A percentile compares a stretch with the other conserved stretches of the same genome.
Conservation (phyloP, 2,329 filamentous ascomycete genomes). For the Leptographium wingfieldii region DNA sequence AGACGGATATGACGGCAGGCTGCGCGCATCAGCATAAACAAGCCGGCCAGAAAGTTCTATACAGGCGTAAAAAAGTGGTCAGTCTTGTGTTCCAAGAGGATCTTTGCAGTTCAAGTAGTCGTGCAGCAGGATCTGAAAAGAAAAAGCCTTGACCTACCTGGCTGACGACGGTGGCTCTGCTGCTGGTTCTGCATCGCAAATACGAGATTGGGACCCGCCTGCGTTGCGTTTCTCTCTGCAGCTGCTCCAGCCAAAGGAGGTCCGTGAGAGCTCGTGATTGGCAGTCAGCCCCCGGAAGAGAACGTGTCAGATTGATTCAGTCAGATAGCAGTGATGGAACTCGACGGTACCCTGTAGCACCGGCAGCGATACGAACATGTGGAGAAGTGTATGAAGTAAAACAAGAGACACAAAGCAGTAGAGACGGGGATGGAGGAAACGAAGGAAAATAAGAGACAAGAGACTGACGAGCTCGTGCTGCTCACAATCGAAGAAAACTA, state of each 20-base stretch:
- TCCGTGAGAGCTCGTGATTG: neutral
- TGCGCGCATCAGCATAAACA: slow-evolving; percentile 59
- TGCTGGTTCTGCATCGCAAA: slow-evolving; percentile 5
- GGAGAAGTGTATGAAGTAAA: neutral
- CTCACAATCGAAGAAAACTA: neutral
- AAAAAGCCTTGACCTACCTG: neutral
- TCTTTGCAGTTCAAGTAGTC: neutral
- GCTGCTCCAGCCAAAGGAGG: neutral
- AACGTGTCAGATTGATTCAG: neutral
- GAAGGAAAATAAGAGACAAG: neutral
- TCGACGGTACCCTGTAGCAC: neutral
- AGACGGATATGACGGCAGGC: slow-evolving; percentile 64
- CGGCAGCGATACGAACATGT: neutral
- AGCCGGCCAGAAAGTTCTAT: slow-evolving; percentile 28
- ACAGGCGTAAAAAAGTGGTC: neutral
- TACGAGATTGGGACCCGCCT: slow-evolving; percentile 4
- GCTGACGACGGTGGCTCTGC: neutral
- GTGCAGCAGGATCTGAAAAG: neutral
- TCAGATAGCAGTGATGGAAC: neutral
- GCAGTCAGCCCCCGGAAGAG: neutral
- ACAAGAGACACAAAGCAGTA: neutral
- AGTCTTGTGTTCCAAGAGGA: neutral
- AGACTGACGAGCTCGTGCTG: neutral
- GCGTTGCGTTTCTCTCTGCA: neutral
- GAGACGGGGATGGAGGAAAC: neutral